Evolutionary conservation across 75 land plant genomes (phyloP).

Genomic region (Chamaecyparis obtusa): DNA sequence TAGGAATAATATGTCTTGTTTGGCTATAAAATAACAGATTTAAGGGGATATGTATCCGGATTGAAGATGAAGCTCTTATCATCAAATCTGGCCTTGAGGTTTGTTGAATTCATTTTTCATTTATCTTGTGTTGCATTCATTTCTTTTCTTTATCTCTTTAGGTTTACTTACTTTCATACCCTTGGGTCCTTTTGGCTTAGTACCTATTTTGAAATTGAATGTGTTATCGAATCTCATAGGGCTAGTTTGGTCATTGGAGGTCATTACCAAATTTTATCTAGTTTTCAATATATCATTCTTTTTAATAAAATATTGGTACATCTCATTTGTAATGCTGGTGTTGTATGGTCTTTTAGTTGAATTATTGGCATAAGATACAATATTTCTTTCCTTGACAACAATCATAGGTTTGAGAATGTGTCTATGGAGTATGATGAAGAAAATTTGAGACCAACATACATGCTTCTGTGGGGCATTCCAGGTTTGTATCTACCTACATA

Average conservation of each 20-base stretch:
- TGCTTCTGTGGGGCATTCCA: slow-evolving; percentile 95
- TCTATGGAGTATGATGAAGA: slow-evolving; percentile 94
- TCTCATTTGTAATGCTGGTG: background rate
- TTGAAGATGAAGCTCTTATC: slow-evolving; percentile 94
- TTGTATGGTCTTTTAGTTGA: no score
- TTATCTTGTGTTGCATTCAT: no score
- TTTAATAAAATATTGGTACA: background rate
- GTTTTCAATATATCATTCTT: background rate
- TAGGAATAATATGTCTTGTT: background rate
- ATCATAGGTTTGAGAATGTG: slow-evolving; percentile 87
- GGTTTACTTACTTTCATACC: no score
- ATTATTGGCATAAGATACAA: no score
- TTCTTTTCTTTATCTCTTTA: no score
- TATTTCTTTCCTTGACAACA: slow-evolving; percentile 39
- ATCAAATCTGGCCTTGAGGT: slow-evolving; percentile 93
- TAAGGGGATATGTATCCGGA: slow-evolving; percentile 88
- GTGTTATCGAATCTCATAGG: no score
- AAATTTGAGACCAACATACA: slow-evolving; percentile 81
- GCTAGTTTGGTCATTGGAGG: no score
- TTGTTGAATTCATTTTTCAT: background rate
- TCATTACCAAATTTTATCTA: no score
- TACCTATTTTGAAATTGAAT: no score
- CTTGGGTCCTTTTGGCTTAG: no score
- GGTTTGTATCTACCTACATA: slow-evolving; percentile 33
- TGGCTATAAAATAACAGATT: slow-evolving; percentile 41